phyloP scores from a whole-genome alignment of 805 yeast species.

The Candida nonsorbophila region DNA sequence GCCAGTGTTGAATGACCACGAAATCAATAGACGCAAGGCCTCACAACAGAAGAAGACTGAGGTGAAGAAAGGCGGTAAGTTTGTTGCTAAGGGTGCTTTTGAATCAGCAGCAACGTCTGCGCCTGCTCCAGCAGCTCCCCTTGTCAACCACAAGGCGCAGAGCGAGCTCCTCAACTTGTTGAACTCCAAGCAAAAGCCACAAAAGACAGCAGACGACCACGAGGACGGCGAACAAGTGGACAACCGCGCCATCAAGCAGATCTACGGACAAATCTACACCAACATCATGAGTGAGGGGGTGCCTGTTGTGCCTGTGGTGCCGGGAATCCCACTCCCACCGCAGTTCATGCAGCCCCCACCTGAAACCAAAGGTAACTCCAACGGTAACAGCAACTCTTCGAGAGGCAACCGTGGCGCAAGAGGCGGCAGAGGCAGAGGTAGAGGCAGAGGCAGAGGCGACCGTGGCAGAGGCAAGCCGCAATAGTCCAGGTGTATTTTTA shows the following conservation, averaged over 20 bases:
- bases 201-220: slow-evolving; percentile 9
- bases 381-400: slow-evolving; percentile 6
- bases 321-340: slow-evolving; percentile 34
- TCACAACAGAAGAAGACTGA: background rate
- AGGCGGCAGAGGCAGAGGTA: slow-evolving; percentile 4
- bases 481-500: background rate
- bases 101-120: background rate
- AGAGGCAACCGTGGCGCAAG: slow-evolving; percentile 13
- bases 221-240: slow-evolving; percentile 12
- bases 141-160: no score
- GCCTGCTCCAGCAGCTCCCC: no score
- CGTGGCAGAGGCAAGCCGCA: slow-evolving; percentile 7
- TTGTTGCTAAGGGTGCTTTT: background rate
- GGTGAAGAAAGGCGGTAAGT: background rate
- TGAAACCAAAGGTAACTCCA: slow-evolving; percentile 1
- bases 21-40: slow-evolving; percentile 2
- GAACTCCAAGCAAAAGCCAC: slow-evolving; percentile 23
- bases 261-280: slow-evolving; percentile 39
- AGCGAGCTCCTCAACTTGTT: slow-evolving; percentile 43
- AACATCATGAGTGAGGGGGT: slow-evolving; percentile 37
- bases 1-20: slow-evolving; percentile 7
- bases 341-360: slow-evolving; percentile 21
- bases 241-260: slow-evolving; percentile 32
- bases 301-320: slow-evolving; percentile 20
- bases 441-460: slow-evolving; percentile 12